Evolutionary conservation across 345 rosid genomes (phyloP).

Genomic region (Aurinia saxatilis): DNA sequence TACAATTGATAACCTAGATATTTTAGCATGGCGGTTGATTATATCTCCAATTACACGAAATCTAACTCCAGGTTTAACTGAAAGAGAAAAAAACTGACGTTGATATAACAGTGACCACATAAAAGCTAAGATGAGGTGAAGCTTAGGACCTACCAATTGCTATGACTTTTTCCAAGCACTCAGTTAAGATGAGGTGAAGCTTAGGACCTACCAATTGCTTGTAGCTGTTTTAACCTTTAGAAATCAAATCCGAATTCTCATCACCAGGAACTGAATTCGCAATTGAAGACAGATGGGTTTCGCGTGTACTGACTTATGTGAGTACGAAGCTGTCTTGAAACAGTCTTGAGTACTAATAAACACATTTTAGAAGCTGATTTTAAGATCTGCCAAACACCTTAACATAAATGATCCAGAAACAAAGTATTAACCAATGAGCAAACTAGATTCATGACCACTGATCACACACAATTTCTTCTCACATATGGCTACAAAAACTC

Average conservation of each 20-base stretch:
- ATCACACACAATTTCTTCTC: too few species aligned
- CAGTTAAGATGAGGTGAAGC: not conserved
- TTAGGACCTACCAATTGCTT: slow-evolving; percentile 50
- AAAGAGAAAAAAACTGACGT: not conserved
- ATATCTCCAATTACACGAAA: slow-evolving; percentile 91
- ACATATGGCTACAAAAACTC: too few species aligned
- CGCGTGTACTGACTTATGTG: slow-evolving; percentile 77
- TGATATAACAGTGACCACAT: not conserved
- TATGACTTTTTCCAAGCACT: slow-evolving; percentile 92
- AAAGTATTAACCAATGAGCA: too few species aligned
- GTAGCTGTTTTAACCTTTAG: slow-evolving; percentile 84
- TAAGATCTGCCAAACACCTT: slow-evolving; percentile 68
- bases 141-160: slow-evolving; percentile 49
- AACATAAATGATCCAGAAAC: too few species aligned
- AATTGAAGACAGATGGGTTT: slow-evolving; percentile 50
- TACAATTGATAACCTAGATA: slow-evolving; percentile 94
- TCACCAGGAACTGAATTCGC: slow-evolving; percentile 38
- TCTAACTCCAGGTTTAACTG: slow-evolving; percentile 93
- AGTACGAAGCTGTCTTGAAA: slow-evolving; percentile 87
- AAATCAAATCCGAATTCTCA: slow-evolving; percentile 31
- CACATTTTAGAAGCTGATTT: too few species aligned
- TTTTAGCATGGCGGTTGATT: slow-evolving; percentile 75
- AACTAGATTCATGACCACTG: too few species aligned
- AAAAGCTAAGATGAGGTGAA: not conserved
- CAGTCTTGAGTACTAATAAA: slow-evolving; percentile 96